These are phyloP conservation scores for Pseudogymnoascus sp. DNA, from an alignment of 2,329 filamentous ascomycete species.

Conservation along the genomic window DNA sequence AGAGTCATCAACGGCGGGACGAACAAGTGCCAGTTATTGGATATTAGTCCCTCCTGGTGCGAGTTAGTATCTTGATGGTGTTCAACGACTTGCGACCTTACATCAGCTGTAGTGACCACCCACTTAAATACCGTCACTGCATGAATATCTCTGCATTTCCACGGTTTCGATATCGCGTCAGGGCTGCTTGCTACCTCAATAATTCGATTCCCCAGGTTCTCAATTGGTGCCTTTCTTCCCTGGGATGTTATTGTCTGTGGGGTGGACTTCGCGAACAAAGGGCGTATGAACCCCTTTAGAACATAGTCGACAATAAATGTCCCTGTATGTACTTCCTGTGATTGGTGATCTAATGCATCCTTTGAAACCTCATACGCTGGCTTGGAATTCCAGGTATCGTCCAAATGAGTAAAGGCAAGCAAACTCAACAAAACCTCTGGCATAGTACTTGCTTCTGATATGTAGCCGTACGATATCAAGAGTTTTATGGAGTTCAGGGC, in stretches of 20 bases:
- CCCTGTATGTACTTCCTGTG: background rate
- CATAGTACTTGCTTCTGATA: background rate
- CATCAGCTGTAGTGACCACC: slow-evolving; percentile 48
- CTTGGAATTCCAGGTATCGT: slow-evolving; percentile 6
- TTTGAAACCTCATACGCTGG: background rate
- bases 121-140: slow-evolving; percentile 55
- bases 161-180: slow-evolving; percentile 46
- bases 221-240: slow-evolving; percentile 48
- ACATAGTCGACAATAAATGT: slow-evolving; percentile 49
- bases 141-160: slow-evolving; percentile 51
- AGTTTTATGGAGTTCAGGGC: background rate
- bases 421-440: background rate
- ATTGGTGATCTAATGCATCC: background rate
- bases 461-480: background rate
- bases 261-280: slow-evolving; percentile 56
- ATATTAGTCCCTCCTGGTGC: slow-evolving; percentile 39
- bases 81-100: slow-evolving; percentile 31
- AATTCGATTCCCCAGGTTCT: slow-evolving; percentile 35
- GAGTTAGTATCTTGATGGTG: slow-evolving; percentile 5
- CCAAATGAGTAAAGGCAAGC: slow-evolving; percentile 1
- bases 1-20: slow-evolving; percentile 65
- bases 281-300: slow-evolving; percentile 58
- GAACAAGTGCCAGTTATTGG: slow-evolving; percentile 59
- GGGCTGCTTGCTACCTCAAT: slow-evolving; percentile 33
- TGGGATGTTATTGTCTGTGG: slow-evolving; percentile 49